Base-by-base conservation (phyloP, 768 basidiomycete species). In the Polyporus arcularius region DNA sequence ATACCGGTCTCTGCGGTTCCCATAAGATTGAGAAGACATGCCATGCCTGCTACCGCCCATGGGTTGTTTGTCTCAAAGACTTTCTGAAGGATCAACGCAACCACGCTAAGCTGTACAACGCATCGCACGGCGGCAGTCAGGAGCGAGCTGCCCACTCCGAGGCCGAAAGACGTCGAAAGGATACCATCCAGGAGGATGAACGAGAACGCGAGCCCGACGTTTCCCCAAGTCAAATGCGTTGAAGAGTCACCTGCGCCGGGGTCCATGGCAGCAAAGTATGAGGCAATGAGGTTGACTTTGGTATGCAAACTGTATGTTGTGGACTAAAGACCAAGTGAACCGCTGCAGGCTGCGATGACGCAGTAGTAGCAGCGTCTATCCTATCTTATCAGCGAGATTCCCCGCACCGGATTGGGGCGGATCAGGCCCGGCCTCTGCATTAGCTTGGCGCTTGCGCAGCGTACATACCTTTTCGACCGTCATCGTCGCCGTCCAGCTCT, bases 21-120 rank as follows among this genome's bases (percentile, higher is more conserved):
- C 65, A 94, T 75, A 4, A 90, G 66, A 69, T 92, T 93, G 56
- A 94, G 72, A 30, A 93, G 68, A 91, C 90, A 78, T 10, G 84
- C 85, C 56, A 95, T 90, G 0, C 82, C 85, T 3, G 81, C 84
- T 0, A 95, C 90, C 9, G 81, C 85, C 85, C 85, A 91, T 1
- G 87, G 81, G 64, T 87, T 87, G 42, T 90, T 78, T 2, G 88
- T 83, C 62, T 87, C 85, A 68, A 95, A 94, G 4, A 95, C 88
- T 32, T 79, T 80, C 61, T 89, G 84, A 21, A 94, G 72, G 8
- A 94, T 68, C 26, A 85, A 74, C 0, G 86, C 89, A 61, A 95
- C 88, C 14, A 92, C 72, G 15, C 85, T 83, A 21, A 96, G 82
- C 74, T 96, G 94, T 9, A 89, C 74, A 18, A 91, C 76, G 70